Evolutionary conservation across 1,284 basidiomycete genomes (phyloP), one percentile per base, ranked within the genome.

Genomic region (Boletus sp.): DNA sequence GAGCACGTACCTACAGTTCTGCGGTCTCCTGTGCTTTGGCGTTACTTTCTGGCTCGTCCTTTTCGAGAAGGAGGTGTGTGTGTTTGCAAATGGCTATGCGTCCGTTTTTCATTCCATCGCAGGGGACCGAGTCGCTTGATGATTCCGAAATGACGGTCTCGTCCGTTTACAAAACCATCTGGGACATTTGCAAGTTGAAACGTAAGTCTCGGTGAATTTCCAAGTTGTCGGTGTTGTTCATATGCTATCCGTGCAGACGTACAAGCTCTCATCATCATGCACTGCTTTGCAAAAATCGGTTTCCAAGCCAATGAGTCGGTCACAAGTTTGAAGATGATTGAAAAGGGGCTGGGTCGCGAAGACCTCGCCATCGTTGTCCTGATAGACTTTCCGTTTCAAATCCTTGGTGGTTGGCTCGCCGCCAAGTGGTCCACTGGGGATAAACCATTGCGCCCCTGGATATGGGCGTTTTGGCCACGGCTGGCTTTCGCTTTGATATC

Each of bases 301-400:
- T 98, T 95, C 69, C 91, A 92, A 54, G 92, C 94, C 25, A 94
- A 94, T 69, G 95, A 99, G 52, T 89, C 92, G 2, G 91, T 88
- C 12, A 95, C 92, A 1, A 86, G 83, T 13, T 78, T 99, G 45
- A 99, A 99, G 67, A 81, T 99, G 69, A 88, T 99, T 39, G 95
- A 99, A 67, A 98, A 97, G 64, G 95, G 95, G 2, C 78, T 99
- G 38, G 88, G 84, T 47, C 89, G 94, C 43, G 96, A 99, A 71
- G 96, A 99, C 60, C 78, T 99, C 30, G 94, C 96, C 5, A 77
- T 96, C 20, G 89, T 93, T 2, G 94, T 96, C 26, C 80, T 99
- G 42, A 90, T 99, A 59, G 96, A 99, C 69, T 99, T 99, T 58
- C 96, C 96, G 2, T 96, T 96, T 70, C 95, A 99, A 72, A 92